Conservation (phyloP, 768 basidiomycete genomes). For the Leccinum sublutescens region DNA sequence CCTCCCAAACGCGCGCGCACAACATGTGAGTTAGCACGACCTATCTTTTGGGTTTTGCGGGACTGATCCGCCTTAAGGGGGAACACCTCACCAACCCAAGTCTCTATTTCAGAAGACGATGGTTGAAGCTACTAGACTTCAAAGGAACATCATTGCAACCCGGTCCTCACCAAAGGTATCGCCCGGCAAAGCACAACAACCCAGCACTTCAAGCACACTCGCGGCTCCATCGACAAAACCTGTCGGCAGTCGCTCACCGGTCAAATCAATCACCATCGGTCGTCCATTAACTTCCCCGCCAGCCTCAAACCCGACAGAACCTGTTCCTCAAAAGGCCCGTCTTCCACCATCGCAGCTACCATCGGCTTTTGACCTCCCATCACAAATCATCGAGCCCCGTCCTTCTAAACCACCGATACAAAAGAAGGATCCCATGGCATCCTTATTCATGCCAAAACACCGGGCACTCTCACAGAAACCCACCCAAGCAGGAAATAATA, state of each 20-base stretch:
- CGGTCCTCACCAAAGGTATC: slow-evolving; percentile 55
- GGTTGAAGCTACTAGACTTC: slow-evolving; percentile 64
- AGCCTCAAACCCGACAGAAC: slow-evolving; percentile 11
- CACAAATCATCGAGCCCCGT: slow-evolving; percentile 28
- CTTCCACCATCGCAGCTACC: slow-evolving; percentile 30
- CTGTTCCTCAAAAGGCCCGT: slow-evolving; percentile 19
- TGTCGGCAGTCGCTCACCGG: slow-evolving; percentile 45
- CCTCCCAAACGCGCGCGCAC: slow-evolving; percentile 59
- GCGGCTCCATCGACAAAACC: slow-evolving; percentile 30
- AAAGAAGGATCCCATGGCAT: slow-evolving; percentile 64
- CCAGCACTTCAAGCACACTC: slow-evolving; percentile 35
- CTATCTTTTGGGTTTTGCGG: neutral
- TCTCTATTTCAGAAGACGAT: slow-evolving; percentile 77
- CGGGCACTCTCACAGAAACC: slow-evolving; percentile 59
- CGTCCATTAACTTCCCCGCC: slow-evolving; percentile 28
- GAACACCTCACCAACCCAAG: slow-evolving; percentile 48
- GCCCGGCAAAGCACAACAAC: slow-evolving; percentile 42
- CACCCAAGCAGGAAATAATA: slow-evolving; percentile 28
- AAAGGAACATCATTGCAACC: slow-evolving; percentile 56
- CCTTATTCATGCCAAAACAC: slow-evolving; percentile 73
- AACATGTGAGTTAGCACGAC: slow-evolving; percentile 53
- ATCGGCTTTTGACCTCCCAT: slow-evolving; percentile 12
- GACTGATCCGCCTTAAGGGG: slow-evolving; percentile 35
- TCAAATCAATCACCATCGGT: slow-evolving; percentile 46
- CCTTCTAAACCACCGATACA: slow-evolving; percentile 38